These are phyloP conservation scores for Yamagishiella unicocca DNA, from an alignment of 139 green algal species.

Conservation along the genomic window DNA sequence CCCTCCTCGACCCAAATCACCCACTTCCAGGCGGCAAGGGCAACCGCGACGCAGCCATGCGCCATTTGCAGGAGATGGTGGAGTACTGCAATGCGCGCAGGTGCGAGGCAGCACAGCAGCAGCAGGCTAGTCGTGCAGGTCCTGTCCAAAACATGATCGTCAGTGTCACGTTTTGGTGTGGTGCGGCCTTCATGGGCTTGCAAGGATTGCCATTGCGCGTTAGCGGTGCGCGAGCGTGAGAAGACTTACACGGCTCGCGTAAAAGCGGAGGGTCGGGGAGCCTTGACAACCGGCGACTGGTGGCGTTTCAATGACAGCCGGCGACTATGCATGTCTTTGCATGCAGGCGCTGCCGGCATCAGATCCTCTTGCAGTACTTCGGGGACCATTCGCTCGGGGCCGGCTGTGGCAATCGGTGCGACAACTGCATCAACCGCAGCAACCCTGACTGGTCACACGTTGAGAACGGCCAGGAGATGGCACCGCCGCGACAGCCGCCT, in stretches of 20 bases:
- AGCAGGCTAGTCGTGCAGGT: too few relatives aligned
- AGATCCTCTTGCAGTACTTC: constrained; percentile 34
- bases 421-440: constrained; percentile 36
- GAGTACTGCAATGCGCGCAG: constrained; percentile 42
- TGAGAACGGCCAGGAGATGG: constrained; percentile 33
- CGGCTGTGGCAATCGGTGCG: constrained; percentile 30
- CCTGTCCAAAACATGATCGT: too few relatives aligned
- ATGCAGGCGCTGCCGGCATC: constrained; percentile 22
- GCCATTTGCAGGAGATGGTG: constrained; percentile 34
- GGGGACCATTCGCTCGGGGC: neutral
- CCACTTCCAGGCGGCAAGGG: neutral
- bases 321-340: too few relatives aligned
- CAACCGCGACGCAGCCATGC: constrained; percentile 36
- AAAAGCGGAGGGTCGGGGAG: too few relatives aligned
- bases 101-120: too few relatives aligned
- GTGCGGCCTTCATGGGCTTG: too few relatives aligned
- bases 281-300: too few relatives aligned
- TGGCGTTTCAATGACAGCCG: too few relatives aligned
- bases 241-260: too few relatives aligned
- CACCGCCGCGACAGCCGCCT: constrained; percentile 7
- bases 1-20: neutral
- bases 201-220: too few relatives aligned
- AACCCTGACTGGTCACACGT: constrained; percentile 27
- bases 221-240: too few relatives aligned
- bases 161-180: too few relatives aligned